Percentiles rank a stretch among this genome's conserved stretches.
Evolutionary conservation across 2,329 filamentous ascomycete genomes (phyloP).

Genomic region (Diplodia corticola): DNA sequence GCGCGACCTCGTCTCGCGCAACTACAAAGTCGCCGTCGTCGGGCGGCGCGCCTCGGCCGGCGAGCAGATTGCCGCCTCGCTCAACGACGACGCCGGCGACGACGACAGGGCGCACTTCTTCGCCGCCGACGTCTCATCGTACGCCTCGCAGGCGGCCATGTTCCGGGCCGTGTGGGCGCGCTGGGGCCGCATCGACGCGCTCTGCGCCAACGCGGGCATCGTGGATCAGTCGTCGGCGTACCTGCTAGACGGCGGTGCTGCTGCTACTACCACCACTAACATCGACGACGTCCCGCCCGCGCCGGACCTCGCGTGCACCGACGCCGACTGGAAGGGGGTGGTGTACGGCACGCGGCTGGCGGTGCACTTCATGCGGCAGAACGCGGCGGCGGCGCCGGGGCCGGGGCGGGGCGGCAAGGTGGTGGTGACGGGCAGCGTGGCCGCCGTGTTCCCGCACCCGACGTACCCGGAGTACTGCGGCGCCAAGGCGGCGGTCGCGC

Average conservation of each 20-base stretch:
- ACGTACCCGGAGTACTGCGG: constrained; percentile 53
- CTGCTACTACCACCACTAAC: too few relatives aligned
- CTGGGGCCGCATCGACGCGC: constrained; percentile 50
- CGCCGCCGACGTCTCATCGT: constrained; percentile 49
- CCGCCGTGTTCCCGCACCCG: constrained; percentile 47
- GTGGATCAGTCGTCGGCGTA: constrained; percentile 50
- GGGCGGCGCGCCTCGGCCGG: constrained; percentile 45
- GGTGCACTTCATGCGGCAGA: constrained; percentile 57
- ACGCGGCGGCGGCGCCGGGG: constrained; percentile 32
- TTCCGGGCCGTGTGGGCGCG: constrained; percentile 47
- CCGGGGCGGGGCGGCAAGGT: constrained; percentile 46
- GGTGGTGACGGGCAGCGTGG: constrained; percentile 47
- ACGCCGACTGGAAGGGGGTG: constrained; percentile 55
- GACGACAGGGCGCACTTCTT: constrained; percentile 40
- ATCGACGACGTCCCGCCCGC: constrained; percentile 43
- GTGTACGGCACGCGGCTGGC: constrained; percentile 53
- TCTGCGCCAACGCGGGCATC: constrained; percentile 55
- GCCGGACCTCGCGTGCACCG: constrained; percentile 49
- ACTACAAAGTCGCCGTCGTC: constrained; percentile 43
- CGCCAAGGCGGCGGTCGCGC: constrained; percentile 50
- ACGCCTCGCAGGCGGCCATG: constrained; percentile 45
- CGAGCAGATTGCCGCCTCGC: constrained; percentile 27
- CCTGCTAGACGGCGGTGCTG: constrained; percentile 45
- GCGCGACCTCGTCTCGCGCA: constrained; percentile 37
- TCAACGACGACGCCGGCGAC: constrained; percentile 18